Conservation (phyloP, 2,329 filamentous ascomycete species). For the Ophiostoma sp. region DNA sequence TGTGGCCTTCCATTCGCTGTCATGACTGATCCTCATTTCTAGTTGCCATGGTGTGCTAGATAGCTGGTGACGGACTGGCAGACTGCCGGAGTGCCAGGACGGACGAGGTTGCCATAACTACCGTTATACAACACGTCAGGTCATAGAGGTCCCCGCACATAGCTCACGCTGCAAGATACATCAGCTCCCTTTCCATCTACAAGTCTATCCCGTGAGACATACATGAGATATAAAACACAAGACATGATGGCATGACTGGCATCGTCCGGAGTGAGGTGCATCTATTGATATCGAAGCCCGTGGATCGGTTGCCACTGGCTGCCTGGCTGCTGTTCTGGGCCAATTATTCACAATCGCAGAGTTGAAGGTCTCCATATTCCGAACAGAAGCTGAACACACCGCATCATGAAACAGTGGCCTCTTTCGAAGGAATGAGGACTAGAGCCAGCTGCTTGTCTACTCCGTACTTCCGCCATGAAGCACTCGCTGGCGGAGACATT, state of each 20-base stretch:
- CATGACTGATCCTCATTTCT: conserved; percentile 20
- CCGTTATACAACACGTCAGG: neutral
- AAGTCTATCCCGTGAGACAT: neutral
- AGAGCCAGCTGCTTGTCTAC: neutral
- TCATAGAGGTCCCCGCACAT: neutral
- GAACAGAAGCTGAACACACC: neutral
- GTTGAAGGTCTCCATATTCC: neutral
- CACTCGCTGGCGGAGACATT: neutral
- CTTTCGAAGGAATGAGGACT: neutral
- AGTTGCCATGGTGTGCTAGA: conserved; percentile 19
- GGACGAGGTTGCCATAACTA: neutral
- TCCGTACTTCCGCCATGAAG: neutral
- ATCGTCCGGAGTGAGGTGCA: neutral
- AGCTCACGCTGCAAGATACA: neutral
- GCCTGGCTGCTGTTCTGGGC: neutral
- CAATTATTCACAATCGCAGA: neutral
- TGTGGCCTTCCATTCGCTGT: neutral
- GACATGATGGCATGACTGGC: neutral
- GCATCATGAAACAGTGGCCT: neutral
- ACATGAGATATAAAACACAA: neutral
- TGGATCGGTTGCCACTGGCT: neutral
- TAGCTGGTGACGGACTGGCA: neutral
- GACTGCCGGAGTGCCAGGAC: neutral
- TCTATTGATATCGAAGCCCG: neutral
- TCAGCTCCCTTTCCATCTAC: neutral